Percentiles rank a stretch among this genome's conserved stretches.
Conservation (phyloP, 1,139 yeast species). For the Debaryomycetaceae sp. region DNA sequence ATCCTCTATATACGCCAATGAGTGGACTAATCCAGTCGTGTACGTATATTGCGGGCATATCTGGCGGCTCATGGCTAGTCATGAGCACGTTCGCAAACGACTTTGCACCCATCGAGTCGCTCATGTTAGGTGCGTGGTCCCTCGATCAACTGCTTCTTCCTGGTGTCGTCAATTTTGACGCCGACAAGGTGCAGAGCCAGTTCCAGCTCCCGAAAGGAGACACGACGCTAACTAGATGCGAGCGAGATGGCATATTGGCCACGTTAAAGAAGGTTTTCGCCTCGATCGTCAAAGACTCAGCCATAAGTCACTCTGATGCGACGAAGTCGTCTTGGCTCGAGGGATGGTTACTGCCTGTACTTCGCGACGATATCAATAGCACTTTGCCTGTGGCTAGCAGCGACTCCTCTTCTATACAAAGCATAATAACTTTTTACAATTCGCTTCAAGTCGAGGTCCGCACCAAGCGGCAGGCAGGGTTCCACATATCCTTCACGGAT, state of each 20-base stretch:
- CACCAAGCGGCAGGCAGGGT: slow-evolving; percentile 42
- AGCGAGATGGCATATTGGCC: background rate
- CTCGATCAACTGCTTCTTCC: slow-evolving; percentile 38
- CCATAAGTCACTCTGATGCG: background rate
- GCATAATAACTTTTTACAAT: slow-evolving; percentile 34
- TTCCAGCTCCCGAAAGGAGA: background rate
- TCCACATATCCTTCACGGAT: slow-evolving; percentile 50
- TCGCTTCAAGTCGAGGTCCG: slow-evolving; percentile 43
- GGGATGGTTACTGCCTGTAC: background rate
- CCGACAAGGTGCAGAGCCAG: slow-evolving; percentile 6
- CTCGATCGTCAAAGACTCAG: background rate
- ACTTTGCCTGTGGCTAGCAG: background rate
- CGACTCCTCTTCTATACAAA: slow-evolving; percentile 11
- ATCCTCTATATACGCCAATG: slow-evolving; percentile 20
- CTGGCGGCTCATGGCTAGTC: slow-evolving; percentile 65
- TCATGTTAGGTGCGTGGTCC: slow-evolving; percentile 27
- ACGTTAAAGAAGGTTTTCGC: background rate
- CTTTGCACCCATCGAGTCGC: slow-evolving; percentile 25
- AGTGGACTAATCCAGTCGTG: slow-evolving; percentile 46
- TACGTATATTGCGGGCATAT: slow-evolving; percentile 48
- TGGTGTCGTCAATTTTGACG: slow-evolving; percentile 43
- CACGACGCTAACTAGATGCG: background rate
- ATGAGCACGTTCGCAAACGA: slow-evolving; percentile 41
- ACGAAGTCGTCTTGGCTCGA: background rate
- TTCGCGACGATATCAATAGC: background rate